Conservation (phyloP, 2,329 filamentous ascomycete genomes). For the Hypocreales sp. region DNA sequence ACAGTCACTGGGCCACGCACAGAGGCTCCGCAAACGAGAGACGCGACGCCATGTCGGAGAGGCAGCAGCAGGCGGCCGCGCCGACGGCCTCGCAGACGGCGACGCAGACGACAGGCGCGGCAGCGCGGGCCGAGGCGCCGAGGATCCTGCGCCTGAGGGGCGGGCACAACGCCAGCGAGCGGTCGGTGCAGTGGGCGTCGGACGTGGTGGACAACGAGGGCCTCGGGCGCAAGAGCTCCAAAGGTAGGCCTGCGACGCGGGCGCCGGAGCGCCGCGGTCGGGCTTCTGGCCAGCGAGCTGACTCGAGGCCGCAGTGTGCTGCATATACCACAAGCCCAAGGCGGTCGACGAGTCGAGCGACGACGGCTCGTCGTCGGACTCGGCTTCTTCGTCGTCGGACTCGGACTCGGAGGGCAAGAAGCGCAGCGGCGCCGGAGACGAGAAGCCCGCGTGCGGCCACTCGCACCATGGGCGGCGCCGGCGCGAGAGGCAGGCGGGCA, state of each 20-base stretch:
- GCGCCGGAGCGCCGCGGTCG: no score
- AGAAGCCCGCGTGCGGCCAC: conserved; percentile 17
- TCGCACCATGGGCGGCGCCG: conserved; percentile 12
- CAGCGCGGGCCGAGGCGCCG: conserved; percentile 14
- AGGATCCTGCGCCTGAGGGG: conserved; percentile 37
- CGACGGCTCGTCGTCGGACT: conserved; percentile 37
- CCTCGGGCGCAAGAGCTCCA: conserved; percentile 83
- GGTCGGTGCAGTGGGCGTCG: conserved; percentile 80
- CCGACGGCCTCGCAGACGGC: conserved; percentile 16
- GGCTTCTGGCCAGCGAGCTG: no score
- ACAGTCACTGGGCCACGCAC: no score
- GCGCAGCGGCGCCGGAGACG: conserved; percentile 17
- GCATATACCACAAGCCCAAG: conserved; percentile 86
- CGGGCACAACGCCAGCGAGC: conserved; percentile 25
- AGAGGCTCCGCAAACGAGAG: no score
- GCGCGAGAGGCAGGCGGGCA: conserved; percentile 11
- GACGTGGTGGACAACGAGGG: conserved; percentile 93
- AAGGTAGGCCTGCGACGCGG: conserved; percentile 58
- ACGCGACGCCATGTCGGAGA: conserved; percentile 17
- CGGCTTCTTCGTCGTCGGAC: conserved; percentile 29
- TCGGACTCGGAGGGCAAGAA: conserved; percentile 35
- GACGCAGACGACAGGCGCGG: conserved; percentile 11
- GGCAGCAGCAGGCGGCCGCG: conserved; percentile 10
- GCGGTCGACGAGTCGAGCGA: conserved; percentile 69
- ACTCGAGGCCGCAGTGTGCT: no score